Conservation (phyloP, 192 early-diverging fungal species). For the Cetraspora pellucida region DNA sequence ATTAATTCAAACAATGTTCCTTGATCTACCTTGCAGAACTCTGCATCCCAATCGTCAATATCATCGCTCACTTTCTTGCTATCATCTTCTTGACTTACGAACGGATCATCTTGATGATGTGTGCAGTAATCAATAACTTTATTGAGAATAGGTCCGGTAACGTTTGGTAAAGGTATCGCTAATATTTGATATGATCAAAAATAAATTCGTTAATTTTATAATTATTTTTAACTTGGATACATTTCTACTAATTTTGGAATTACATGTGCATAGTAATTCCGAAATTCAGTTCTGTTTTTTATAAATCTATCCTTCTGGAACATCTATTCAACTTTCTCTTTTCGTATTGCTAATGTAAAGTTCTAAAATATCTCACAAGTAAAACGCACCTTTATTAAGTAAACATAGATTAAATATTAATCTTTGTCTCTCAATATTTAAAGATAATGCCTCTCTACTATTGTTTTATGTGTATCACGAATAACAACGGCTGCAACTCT, state of each 20-base stretch:
- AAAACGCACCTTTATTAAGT: not conserved
- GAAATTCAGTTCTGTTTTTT: too few relatives aligned
- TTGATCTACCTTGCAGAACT: slow-evolving; percentile 92
- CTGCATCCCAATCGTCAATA: slow-evolving; percentile 88
- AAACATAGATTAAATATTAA: not conserved
- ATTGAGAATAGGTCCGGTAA: slow-evolving; percentile 82
- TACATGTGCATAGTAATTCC: too few relatives aligned
- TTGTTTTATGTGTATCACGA: too few relatives aligned
- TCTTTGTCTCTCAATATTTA: not conserved
- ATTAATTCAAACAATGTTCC: slow-evolving; percentile 92
- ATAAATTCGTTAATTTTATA: slow-evolving; percentile 1
- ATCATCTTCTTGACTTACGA: slow-evolving; percentile 58
- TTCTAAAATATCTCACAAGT: not conserved
- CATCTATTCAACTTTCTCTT: too few relatives aligned
- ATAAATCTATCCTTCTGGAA: too few relatives aligned
- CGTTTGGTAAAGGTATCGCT: slow-evolving; percentile 88
- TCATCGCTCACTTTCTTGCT: slow-evolving; percentile 65
- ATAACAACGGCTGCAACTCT: not conserved
- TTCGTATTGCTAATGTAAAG: too few relatives aligned
- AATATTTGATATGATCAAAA: not conserved
- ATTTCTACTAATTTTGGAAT: too few relatives aligned
- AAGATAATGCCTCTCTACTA: too few relatives aligned
- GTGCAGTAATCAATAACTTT: slow-evolving; percentile 90
- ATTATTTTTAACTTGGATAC: too few relatives aligned
- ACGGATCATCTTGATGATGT: slow-evolving; percentile 72